A percentile compares a stretch with the other conserved stretches of the same genome.
phyloP scores from a whole-genome alignment of 192 early-diverging fungal genomes.

The Coemansia sp. region DNA sequence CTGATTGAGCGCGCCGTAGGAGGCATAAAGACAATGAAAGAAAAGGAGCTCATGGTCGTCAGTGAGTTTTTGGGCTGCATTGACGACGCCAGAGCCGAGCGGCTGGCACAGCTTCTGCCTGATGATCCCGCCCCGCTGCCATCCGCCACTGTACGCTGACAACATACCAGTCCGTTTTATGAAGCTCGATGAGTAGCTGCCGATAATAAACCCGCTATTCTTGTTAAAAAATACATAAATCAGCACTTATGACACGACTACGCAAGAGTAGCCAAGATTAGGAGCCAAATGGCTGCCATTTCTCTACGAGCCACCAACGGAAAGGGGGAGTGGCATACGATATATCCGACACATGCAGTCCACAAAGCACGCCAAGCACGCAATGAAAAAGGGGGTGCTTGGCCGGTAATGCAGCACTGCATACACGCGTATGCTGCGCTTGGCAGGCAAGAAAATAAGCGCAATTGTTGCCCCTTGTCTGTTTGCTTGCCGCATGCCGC shows the following conservation, averaged over 20 bases:
- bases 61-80: slow-evolving; percentile 26
- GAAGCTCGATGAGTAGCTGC: too few species aligned
- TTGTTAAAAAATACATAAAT: too few species aligned
- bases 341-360: background rate
- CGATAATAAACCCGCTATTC: too few species aligned
- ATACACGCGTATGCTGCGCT: background rate
- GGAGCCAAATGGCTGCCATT: too few species aligned
- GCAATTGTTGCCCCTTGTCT: background rate
- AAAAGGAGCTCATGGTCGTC: slow-evolving; percentile 20
- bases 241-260: too few species aligned
- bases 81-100: slow-evolving; percentile 11
- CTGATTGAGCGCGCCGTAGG: slow-evolving; percentile 23
- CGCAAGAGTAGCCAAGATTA: too few species aligned
- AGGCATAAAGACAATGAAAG: slow-evolving; percentile 24
- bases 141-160: background rate
- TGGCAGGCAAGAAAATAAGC: background rate
- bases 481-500: background rate
- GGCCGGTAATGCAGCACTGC: background rate
- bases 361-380: background rate
- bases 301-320: too few species aligned
- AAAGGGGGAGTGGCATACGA: too few species aligned
- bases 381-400: background rate
- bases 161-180: too few species aligned
- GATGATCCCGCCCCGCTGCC: background rate
- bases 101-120: slow-evolving; percentile 5